These are phyloP conservation scores for Debaryomyces maramus DNA, from an alignment of 805 yeast species.

Conservation along the genomic window DNA sequence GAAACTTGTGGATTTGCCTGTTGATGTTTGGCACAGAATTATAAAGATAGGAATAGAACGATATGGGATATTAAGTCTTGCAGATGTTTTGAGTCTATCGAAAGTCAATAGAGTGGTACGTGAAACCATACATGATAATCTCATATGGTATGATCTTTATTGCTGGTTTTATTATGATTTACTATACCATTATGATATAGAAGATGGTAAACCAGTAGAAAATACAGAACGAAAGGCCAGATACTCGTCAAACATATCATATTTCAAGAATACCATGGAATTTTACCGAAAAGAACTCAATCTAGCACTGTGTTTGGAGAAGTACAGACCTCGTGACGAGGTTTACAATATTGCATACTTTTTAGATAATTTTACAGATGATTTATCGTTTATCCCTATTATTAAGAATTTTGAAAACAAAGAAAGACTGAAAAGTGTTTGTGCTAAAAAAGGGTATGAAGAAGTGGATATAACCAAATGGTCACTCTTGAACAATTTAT, in stretches of 20 bases:
- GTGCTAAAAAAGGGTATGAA: neutral
- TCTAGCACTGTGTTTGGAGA: neutral
- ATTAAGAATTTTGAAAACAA: conserved; percentile 4
- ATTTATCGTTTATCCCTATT: conserved; percentile 16
- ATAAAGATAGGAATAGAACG: conserved; percentile 8
- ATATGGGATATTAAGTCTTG: conserved; percentile 1
- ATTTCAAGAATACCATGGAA: neutral
- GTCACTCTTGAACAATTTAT: conserved; percentile 14
- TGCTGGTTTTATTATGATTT: neutral
- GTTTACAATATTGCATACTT: conserved; percentile 9
- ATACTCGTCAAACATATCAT: neutral
- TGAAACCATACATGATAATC: neutral
- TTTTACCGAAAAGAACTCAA: conserved; percentile 3
- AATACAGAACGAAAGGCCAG: neutral
- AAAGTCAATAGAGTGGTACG: conserved; percentile 3
- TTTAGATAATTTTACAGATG: conserved; percentile 11
- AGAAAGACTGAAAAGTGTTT: no score
- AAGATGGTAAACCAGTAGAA: neutral
- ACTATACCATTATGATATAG: conserved; percentile 4
- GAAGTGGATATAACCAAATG: conserved; percentile 6
- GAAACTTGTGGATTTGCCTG: conserved; percentile 3
- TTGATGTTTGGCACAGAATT: conserved; percentile 10
- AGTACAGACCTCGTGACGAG: conserved; percentile 4
- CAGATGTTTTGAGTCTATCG: conserved; percentile 7
- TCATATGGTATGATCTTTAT: conserved; percentile 11